Base-by-base conservation (phyloP, 192 early-diverging fungal species). In the Coemansia sp. region DNA sequence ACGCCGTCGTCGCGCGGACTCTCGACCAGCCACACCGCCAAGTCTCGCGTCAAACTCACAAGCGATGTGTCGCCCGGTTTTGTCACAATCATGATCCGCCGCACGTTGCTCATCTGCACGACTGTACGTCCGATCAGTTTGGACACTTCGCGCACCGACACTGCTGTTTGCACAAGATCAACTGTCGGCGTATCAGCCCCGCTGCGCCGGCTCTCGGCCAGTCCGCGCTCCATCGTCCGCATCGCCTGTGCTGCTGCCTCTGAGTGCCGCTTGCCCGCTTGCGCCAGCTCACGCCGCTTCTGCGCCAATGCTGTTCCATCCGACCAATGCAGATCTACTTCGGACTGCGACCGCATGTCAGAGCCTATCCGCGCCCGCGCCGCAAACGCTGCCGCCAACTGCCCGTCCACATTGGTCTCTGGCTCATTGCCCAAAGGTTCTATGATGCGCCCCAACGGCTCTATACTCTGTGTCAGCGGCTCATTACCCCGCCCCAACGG, bases 31-130 rank as follows among this genome's bases (percentile, higher is more conserved):
- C 87, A 89, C 6, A 85, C 41, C 1, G 89, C 86, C 53, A 92
- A 72, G 35, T 91, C 84, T 2, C 88, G 83, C 23, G 91, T 92
- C 67, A 88, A 78, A 21, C 79, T 73, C 12, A 92, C 75, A 5
- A 92, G 76, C 7, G 82, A 80, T 11, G 73, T 62, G 71, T 92
- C 90, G 23, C 85, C 83, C 21, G 88, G 89, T 68, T 93, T 93
- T 2, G 90, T 90, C 29, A 93, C 87, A 50, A 93, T 86, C 87
- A 93, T 89, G 6, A 90, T 84, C 65, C 69, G 62, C 32, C 67
- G 64, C 54, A 75, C 73, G 17, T 76, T 76, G 71, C 57, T 65
- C 49, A 82, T 59, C 58, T 75, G 73, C 60, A 83, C 82, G 39
- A 75, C 72, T 4, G 73, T 79, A 63, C 74, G 83, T n/a, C 88